These are phyloP conservation scores for Gryganskiella cystojenkinii DNA, from an alignment of 192 early-diverging fungal genomes.

Conservation along the genomic window DNA sequence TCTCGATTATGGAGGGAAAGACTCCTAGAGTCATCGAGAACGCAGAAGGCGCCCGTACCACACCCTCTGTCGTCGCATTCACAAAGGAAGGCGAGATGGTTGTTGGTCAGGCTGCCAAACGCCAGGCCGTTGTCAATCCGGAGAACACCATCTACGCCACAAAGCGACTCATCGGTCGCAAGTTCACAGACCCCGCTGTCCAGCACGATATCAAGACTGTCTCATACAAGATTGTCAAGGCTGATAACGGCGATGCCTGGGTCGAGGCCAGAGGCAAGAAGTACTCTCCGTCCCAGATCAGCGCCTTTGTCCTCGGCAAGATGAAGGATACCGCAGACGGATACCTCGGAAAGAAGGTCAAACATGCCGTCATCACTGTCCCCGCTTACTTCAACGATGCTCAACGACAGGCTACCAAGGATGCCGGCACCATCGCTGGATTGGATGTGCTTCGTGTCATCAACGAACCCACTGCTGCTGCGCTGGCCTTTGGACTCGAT, in stretches of 20 bases:
- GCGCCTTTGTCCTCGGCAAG: slow-evolving; percentile 97
- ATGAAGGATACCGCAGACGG: slow-evolving; percentile 98
- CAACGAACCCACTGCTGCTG: slow-evolving; percentile 97
- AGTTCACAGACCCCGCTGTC: slow-evolving; percentile 89
- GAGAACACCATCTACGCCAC: slow-evolving; percentile 98
- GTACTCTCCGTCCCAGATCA: slow-evolving; percentile 97
- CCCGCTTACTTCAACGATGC: slow-evolving; percentile 99
- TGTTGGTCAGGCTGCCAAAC: slow-evolving; percentile 96
- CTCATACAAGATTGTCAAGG: slow-evolving; percentile 94
- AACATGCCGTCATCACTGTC: slow-evolving; percentile 96
- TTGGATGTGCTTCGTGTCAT: slow-evolving; percentile 93
- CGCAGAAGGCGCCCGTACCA: slow-evolving; percentile 95
- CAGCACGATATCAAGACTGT: slow-evolving; percentile 91
- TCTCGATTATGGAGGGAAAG: slow-evolving; percentile 99
- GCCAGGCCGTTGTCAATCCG: slow-evolving; percentile 98
- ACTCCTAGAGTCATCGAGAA: slow-evolving; percentile 97
- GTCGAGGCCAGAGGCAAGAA: slow-evolving; percentile 93
- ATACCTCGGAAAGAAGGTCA: slow-evolving; percentile 81
- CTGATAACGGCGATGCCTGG: slow-evolving; percentile 99
- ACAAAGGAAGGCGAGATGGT: slow-evolving; percentile 95
- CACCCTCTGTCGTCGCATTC: slow-evolving; percentile 97
- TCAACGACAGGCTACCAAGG: slow-evolving; percentile 97
- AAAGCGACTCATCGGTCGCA: slow-evolving; percentile 97
- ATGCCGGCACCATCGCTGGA: slow-evolving; percentile 91
- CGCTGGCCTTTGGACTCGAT: slow-evolving; percentile 92